A percentile compares a stretch with the other conserved stretches of the same genome.
phyloP scores from a whole-genome alignment of 2,329 filamentous ascomycete species.

The Trichophyton rubrum region DNA sequence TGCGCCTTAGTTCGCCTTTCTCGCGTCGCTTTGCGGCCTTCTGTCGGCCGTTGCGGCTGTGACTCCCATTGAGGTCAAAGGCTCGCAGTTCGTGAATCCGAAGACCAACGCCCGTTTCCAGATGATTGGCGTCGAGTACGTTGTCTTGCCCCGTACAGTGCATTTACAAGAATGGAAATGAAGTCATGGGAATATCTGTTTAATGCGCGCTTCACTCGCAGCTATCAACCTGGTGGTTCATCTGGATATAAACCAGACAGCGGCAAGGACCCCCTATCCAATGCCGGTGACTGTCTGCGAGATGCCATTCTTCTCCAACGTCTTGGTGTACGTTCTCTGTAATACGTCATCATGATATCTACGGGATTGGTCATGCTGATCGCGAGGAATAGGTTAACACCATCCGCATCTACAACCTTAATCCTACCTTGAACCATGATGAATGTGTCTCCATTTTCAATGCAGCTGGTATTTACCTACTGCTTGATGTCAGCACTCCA shows the following conservation, averaged over 20 bases:
- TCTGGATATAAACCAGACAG: slow-evolving; percentile 42
- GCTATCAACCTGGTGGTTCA: slow-evolving; percentile 51
- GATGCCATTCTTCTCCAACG: slow-evolving; percentile 53
- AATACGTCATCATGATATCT: neutral
- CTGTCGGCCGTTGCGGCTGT: slow-evolving; percentile 40
- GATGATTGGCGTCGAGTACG: slow-evolving; percentile 50
- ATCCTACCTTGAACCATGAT: slow-evolving; percentile 48
- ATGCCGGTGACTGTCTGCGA: slow-evolving; percentile 46
- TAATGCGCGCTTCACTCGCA: slow-evolving; percentile 16
- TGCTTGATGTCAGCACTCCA: slow-evolving; percentile 54
- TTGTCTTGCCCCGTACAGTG: neutral
- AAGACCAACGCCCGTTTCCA: slow-evolving; percentile 47
- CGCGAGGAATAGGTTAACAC: slow-evolving; percentile 41
- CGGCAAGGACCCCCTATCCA: slow-evolving; percentile 43
- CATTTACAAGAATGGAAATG: no score
- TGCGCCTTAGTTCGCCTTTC: slow-evolving; percentile 11
- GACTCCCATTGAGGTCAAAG: slow-evolving; percentile 43
- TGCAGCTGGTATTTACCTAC: slow-evolving; percentile 52
- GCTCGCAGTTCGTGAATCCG: slow-evolving; percentile 50
- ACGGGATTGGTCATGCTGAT: neutral
- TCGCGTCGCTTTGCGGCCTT: slow-evolving; percentile 32
- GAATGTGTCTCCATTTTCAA: slow-evolving; percentile 54
- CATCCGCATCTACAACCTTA: slow-evolving; percentile 53
- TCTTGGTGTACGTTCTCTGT: slow-evolving; percentile 39
- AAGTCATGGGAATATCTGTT: no score